phyloP scores from a whole-genome alignment of 176 grass and related monocot species.

The Pontederia paniculata region DNA sequence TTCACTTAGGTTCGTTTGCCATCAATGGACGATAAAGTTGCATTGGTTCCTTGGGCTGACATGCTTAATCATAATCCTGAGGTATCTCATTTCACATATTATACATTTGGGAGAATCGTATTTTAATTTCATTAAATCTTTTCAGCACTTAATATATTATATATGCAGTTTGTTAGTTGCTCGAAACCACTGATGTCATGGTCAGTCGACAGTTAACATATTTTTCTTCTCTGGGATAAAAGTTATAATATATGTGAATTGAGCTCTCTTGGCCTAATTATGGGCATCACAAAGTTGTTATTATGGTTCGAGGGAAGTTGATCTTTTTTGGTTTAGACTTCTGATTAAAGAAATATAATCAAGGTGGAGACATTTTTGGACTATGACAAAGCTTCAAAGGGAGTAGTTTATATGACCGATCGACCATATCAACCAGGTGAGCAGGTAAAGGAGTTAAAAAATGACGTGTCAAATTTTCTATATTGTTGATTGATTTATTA shows the following conservation, averaged over 20 bases:
- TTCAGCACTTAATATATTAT: background rate
- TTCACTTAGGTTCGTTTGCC: constrained; percentile 76
- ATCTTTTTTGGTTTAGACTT: background rate
- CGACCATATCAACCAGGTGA: constrained; percentile 93
- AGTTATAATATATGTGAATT: too few species aligned
- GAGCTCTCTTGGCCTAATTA: too few species aligned
- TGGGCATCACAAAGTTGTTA: too few species aligned
- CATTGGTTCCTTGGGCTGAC: constrained; percentile 97
- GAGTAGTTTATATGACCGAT: constrained; percentile 89
- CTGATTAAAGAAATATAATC: constrained; percentile 25
- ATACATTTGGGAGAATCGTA: background rate
- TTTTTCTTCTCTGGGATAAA: too few species aligned
- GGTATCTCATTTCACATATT: constrained; percentile 36
- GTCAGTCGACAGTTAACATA: too few species aligned
- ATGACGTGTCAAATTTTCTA: background rate
- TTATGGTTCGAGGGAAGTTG: background rate
- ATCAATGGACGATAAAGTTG: constrained; percentile 87
- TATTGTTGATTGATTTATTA: background rate
- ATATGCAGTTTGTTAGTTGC: too few species aligned
- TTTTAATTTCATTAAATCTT: background rate
- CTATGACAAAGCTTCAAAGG: constrained; percentile 76
- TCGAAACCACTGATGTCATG: too few species aligned
- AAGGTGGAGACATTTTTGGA: constrained; percentile 96
- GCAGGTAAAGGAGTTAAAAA: constrained; percentile 53
- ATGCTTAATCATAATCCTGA: constrained; percentile 97